Evolutionary conservation across 352 stramenopile species (phyloP).

Genomic region (Phytophthora colocasiae): DNA sequence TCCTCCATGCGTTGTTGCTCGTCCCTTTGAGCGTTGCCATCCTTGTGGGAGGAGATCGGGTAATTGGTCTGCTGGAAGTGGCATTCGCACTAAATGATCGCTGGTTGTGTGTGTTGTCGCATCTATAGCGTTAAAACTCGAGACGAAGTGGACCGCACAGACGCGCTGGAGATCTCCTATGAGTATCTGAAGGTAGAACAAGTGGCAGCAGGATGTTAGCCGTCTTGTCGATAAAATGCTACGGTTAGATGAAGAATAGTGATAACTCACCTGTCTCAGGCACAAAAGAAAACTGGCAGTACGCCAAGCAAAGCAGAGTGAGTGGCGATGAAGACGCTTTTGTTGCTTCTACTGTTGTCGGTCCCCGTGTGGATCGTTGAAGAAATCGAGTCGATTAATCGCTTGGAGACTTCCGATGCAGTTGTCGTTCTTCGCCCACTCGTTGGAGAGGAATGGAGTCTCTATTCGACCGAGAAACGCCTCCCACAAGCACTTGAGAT

Average conservation of each 20-base stretch:
- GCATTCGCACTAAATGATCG: constrained; percentile 11
- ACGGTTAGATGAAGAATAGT: background rate
- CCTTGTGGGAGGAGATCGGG: background rate
- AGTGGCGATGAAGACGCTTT: background rate
- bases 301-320: background rate
- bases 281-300: background rate
- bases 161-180: constrained; percentile 20
- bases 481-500: constrained; percentile 24
- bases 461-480: constrained; percentile 17
- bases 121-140: constrained; percentile 20
- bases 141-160: constrained; percentile 7
- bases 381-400: background rate
- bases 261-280: constrained; percentile 4
- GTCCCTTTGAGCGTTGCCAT: background rate
- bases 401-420: constrained; percentile 22
- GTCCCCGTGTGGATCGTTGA: constrained; percentile 16
- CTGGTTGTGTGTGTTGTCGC: constrained; percentile 14
- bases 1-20: constrained; percentile 7
- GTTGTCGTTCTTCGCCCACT: constrained; percentile 30
- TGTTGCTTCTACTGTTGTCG: constrained; percentile 30
- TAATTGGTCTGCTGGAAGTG: constrained; percentile 17
- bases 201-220: constrained; percentile 4
- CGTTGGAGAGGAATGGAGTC: constrained; percentile 23
- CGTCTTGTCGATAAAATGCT: too few species aligned
- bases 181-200: constrained; percentile 17